phyloP scores from a whole-genome alignment of 805 yeast species.

The Sugiyamaella marilandica region DNA sequence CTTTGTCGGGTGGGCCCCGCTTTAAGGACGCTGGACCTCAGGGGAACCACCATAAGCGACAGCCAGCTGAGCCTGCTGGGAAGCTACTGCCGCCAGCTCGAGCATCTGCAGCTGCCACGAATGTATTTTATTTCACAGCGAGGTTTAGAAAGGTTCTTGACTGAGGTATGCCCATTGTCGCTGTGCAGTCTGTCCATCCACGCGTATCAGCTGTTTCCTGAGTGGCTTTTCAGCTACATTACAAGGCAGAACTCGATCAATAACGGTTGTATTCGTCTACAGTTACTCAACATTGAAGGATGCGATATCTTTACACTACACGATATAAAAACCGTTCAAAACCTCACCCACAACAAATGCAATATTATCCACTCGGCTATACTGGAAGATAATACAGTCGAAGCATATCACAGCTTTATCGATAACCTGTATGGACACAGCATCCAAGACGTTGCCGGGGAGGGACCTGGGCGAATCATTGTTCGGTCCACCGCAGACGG shows the following conservation, averaged over 20 bases:
- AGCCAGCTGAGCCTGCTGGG: not conserved
- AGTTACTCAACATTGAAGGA: constrained; percentile 4
- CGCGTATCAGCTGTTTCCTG: constrained; percentile 11
- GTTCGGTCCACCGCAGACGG: too few species aligned
- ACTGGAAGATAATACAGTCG: constrained; percentile 19
- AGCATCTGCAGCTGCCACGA: constrained; percentile 1
- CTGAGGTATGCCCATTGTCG: constrained; percentile 1
- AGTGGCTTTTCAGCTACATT: constrained; percentile 10
- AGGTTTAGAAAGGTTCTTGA: constrained; percentile 10
- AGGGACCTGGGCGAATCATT: too few species aligned
- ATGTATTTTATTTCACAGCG: constrained; percentile 6
- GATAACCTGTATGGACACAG: constrained; percentile 7
- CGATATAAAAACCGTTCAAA: constrained; percentile 9
- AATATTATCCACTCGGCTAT: constrained; percentile 17
- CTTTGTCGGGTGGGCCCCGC: not conserved
- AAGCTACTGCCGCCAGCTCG: not conserved
- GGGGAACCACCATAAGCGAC: not conserved
- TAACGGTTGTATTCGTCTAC: constrained; percentile 1
- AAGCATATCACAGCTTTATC: constrained; percentile 17
- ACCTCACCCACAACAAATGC: constrained; percentile 6
- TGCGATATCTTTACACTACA: constrained; percentile 18
- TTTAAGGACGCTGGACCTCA: not conserved
- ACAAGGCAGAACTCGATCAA: constrained; percentile 4
- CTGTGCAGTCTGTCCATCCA: constrained; percentile 9
- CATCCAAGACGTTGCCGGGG: not conserved